A percentile compares a stretch with the other conserved stretches of the same genome.
These are phyloP conservation scores for Paragyromitra xinjiangensis DNA, from an alignment of 495 filamentous ascomycete species.

Conservation along the genomic window DNA sequence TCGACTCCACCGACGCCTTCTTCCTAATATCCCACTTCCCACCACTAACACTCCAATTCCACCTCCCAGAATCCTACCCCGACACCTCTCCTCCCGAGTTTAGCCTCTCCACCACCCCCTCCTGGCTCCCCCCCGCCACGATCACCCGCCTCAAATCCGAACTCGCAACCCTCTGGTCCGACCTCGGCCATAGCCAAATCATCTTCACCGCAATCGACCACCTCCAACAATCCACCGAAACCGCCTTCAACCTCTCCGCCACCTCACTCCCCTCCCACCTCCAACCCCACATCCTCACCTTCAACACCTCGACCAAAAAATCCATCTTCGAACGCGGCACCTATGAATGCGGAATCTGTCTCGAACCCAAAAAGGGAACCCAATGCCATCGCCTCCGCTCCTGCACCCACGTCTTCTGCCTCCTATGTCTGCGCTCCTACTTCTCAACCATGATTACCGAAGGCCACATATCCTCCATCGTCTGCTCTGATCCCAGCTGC, in stretches of 20 bases:
- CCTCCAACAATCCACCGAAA: conserved; percentile 80
- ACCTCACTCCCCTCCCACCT: conserved; percentile 66
- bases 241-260: conserved; percentile 74
- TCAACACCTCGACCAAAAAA: conserved; percentile 71
- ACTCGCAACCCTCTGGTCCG: conserved; percentile 77
- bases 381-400: conserved; percentile 78
- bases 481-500: conserved; percentile 79
- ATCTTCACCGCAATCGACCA: conserved; percentile 88
- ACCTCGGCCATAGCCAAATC: conserved; percentile 77
- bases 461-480: conserved; percentile 79
- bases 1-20: conserved; percentile 58
- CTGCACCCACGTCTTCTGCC: conserved; percentile 92
- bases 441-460: conserved; percentile 87
- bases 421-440: conserved; percentile 82
- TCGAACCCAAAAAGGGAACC: conserved; percentile 90
- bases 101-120: conserved; percentile 69
- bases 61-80: conserved; percentile 81
- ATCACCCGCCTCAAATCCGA: conserved; percentile 70
- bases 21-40: conserved; percentile 68
- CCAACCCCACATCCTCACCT: conserved; percentile 79
- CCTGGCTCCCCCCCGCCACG: conserved; percentile 73
- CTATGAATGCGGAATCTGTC: conserved; percentile 88
- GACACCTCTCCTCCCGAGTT: conserved; percentile 71
- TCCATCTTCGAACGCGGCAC: conserved; percentile 82
- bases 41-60: conserved; percentile 72